Base-by-base conservation (phyloP, 192 early-diverging fungal species). In the Linnemannia schmuckeri region DNA sequence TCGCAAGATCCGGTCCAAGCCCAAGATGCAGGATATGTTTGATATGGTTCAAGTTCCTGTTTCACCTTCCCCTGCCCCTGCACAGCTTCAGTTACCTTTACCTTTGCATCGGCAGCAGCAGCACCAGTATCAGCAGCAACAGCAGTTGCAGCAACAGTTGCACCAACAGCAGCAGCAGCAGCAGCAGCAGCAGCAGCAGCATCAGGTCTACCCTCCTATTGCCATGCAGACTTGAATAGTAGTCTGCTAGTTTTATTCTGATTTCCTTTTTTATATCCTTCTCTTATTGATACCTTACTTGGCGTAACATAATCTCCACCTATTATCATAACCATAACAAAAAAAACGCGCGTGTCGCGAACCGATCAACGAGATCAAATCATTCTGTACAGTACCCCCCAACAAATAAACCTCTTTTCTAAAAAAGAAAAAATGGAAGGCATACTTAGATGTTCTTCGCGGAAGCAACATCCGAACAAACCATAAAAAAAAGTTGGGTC, bases 1-100 rank as follows among this genome's bases (percentile, higher is more conserved):
- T 42, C 72, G 83, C 49, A 85, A 85, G 83, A 85, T 85, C 33
- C 77, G 83, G 40, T 85, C 83, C 13, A 54, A 63, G 24, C 77
- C 78, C 1, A 85, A 79, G 37, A 17, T 85, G 63, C 75, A 80
- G 52, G 83, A 80, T 9, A 5, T 80, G 66, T 85, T 81, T 70
- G 80, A 81, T 9, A 81, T 81, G 1, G 71, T 81, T 7, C 55
- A 61, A 18, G 73, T 38, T 3, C 72, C 44, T 13, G 4, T 54
- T n/a, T 17, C 78, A 1, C 40, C 61, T 15, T 13, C 61, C 3
- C 27, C 61, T 12, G 24, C 27, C 27, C 61, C 30, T 66, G n/a
- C 61, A 33, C 61, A 24, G 6, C 27, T 66, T 12, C 70, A 52
- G 0, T 66, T 40, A 42, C 70, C 42, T n/a, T 35, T 20, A 37